Evolutionary conservation across 2,329 filamentous ascomycete species (phyloP), one percentile per base, ranked within the genome.

Genomic region (Didymella pomorum): DNA sequence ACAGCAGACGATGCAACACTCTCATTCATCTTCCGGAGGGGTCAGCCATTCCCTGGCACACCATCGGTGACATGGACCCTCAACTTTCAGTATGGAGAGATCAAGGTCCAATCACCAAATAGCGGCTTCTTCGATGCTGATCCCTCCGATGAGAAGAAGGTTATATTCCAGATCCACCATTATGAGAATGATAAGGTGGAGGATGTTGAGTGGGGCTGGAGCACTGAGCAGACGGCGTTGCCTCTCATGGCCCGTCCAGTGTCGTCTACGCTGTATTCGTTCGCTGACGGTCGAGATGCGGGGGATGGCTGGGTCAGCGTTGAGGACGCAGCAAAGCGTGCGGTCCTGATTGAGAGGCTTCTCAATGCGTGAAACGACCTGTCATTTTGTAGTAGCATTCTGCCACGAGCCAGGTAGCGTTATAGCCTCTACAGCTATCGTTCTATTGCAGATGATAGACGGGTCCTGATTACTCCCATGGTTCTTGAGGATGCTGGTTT

Each of bases 81-180:
- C 28, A 62, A 65, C 47, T 64, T 64, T 6, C 43, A 63, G 29
- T 61, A 63, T 18, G 65, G 66, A 4, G 67, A 68, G 25, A 26
- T 70, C 8, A 37, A 39, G 7, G 29, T 70, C n/a, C 58, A 50
- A 18, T 57, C 55, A 16, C 55, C 49, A 6, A 39, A 23, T 9
- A 31, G 65, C 4, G 66, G 57, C 16, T 46, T 43, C 11, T 63
- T 76, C 55, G 55, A 64, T 16, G 28, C 45, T 5, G 31, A n/a
- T 46, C 66, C 70, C 0, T 66, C n/a, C 4, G 33, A 72, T 0
- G 74, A 77, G 0, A 73, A 81, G 12, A 67, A 67, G 12, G 65
- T 72, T 2, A 77, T 75, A 2, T 76, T 87, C 8, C 78, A 84
- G 18, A 67, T 88, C 0, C 82, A 86, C 54, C 78, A 84, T 39